phyloP scores from a whole-genome alignment of 2,329 filamentous ascomycete genomes.

The Epichloe scottii region DNA sequence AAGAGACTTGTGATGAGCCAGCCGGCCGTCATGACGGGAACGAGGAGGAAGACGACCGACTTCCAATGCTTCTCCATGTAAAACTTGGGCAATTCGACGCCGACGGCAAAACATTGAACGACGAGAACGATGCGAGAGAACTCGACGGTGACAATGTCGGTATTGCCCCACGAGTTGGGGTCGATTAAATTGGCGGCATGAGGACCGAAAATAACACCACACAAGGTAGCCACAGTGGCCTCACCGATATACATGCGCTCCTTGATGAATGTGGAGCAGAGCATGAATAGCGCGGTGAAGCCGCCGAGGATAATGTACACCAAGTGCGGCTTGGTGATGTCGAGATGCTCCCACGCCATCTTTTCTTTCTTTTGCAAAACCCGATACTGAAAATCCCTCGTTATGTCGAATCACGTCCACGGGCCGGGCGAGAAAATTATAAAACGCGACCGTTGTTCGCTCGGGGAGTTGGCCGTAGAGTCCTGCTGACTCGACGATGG shows the following conservation, averaged over 20 bases:
- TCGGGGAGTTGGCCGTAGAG: constrained; percentile 1
- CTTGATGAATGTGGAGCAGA: constrained; percentile 96
- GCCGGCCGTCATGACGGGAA: constrained; percentile 95
- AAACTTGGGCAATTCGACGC: constrained; percentile 77
- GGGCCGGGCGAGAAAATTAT: background rate
- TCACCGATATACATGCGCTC: constrained; percentile 98
- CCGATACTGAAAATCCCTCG: background rate
- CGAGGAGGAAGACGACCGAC: constrained; percentile 73
- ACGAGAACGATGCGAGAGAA: constrained; percentile 83
- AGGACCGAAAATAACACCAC: constrained; percentile 80
- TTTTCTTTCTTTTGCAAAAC: background rate
- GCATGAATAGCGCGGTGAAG: constrained; percentile 96
- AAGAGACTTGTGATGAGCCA: constrained; percentile 90
- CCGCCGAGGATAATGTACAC: constrained; percentile 97
- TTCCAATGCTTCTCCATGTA: constrained; percentile 99
- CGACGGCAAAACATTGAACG: constrained; percentile 85
- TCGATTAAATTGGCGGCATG: constrained; percentile 73
- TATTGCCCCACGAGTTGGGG: constrained; percentile 64
- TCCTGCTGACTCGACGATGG: constrained; percentile 4
- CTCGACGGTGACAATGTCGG: constrained; percentile 77
- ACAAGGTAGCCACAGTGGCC: constrained; percentile 83
- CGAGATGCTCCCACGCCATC: constrained; percentile 72
- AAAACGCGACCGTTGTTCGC: background rate
- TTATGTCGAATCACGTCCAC: constrained; percentile 3
- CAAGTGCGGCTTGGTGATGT: constrained; percentile 89